Evolutionary conservation across 257 asterid genomes (phyloP).

Genomic region (Haberlea rhodopensis): DNA sequence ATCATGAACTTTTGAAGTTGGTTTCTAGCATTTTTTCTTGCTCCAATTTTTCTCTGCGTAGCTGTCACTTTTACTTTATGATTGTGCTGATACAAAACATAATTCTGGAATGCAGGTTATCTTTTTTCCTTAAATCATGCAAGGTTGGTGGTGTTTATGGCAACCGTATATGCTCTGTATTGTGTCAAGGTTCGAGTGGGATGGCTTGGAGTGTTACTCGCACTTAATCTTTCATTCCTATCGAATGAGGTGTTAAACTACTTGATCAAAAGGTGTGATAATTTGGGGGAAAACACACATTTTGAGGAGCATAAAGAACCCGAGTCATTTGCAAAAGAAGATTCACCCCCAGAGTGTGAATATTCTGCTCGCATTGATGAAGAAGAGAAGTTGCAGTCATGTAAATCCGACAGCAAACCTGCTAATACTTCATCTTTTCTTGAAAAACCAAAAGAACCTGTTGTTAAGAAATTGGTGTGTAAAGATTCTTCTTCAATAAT

Average conservation of each 20-base stretch:
- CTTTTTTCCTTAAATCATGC: constrained; percentile 93
- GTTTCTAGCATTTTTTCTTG: not conserved
- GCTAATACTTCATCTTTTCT: constrained; percentile 49
- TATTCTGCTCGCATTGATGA: constrained; percentile 59
- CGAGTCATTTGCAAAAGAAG: constrained; percentile 61
- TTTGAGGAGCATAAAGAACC: constrained; percentile 64
- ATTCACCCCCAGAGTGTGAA: constrained; percentile 55
- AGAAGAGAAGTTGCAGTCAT: constrained; percentile 59
- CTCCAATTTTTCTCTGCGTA: constrained; percentile 3
- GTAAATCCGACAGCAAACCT: constrained; percentile 58
- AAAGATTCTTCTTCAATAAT: constrained; percentile 59
- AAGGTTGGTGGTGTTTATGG: constrained; percentile 83
- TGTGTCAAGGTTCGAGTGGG: constrained; percentile 82
- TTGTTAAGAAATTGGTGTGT: constrained; percentile 53
- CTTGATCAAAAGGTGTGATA: constrained; percentile 87
- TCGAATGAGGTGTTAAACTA: constrained; percentile 73
- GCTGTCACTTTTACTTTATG: constrained; percentile 23
- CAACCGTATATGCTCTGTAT: constrained; percentile 76
- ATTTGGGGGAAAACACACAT: constrained; percentile 65
- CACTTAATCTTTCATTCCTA: constrained; percentile 85
- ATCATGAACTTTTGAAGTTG: not conserved
- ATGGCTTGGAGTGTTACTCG: constrained; percentile 81
- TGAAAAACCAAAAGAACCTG: constrained; percentile 55
- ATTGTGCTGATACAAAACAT: constrained; percentile 30
- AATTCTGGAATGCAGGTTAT: constrained; percentile 62